Evolutionary conservation across 768 basidiomycete genomes (phyloP), one percentile per base, ranked within the genome.

Genomic region (Tricholoma furcatifolium): DNA sequence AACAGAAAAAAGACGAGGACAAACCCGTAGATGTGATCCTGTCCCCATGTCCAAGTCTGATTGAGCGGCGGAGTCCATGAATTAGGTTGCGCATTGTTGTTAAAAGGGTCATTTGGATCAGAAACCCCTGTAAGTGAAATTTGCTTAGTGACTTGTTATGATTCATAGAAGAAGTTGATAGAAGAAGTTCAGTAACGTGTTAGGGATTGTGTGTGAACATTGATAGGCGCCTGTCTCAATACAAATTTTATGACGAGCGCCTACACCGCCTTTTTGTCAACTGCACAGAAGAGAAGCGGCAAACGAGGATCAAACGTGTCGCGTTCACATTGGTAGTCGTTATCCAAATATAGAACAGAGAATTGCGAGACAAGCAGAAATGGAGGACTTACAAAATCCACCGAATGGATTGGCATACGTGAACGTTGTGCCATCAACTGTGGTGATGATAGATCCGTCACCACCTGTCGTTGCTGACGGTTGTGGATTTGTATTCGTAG

Each of bases 41-140:
- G 70, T 12, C 80, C 82, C 74, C 75, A 93, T 20, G 70, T 76
- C 89, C 91, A 96, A 23, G 72, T 79, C 61, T 84, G 75, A 70
- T 87, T 88, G 44, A 96, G 72, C 6, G 87, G 78, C 1, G 90
- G 91, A 6, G 88, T 87, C 85, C 88, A 94, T 2, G 79, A 82
- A 61, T 93, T 91, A 8, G 87, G 77, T 53, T 74, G 79, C 6
- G 92, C 91, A 39, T 78, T 74, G 65, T 87, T 83, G 70, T 84
- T 85, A 74, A 84, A 90, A 6, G 91, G 88, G 64, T 88, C 74
- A 41, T 83, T 75, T 12, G 85, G 83, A 67, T 91, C 82, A 69
- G 67, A 71, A 17, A 80, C 76, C 86, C 84, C 86, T 87, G 52
- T 27, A 46, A 56, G 50, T 43, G 8, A 48, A 41, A 40, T 27